Conservation (phyloP, 495 filamentous ascomycete genomes). For the Penicillium macrosclerotiorum region DNA sequence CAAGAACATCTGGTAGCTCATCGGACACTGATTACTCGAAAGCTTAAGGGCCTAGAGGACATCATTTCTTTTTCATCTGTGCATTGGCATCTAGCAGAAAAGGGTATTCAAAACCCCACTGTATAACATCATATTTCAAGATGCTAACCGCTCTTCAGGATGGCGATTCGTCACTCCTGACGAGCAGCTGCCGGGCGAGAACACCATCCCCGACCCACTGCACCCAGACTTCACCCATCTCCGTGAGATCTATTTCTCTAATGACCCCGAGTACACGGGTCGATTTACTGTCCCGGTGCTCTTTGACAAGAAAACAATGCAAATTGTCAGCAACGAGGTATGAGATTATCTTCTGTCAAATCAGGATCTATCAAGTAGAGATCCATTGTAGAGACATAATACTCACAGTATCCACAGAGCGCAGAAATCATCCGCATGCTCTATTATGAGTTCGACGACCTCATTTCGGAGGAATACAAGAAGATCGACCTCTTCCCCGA, state of each 20-base stretch:
- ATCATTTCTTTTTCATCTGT: slow-evolving; percentile 64
- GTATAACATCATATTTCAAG: neutral
- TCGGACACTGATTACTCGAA: slow-evolving; percentile 63
- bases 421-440: slow-evolving; percentile 68
- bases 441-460: slow-evolving; percentile 70
- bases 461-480: slow-evolving; percentile 56
- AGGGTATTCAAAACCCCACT: too few relatives aligned
- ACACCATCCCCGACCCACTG: slow-evolving; percentile 50
- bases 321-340: slow-evolving; percentile 58
- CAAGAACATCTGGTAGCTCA: slow-evolving; percentile 57
- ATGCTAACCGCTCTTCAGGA: slow-evolving; percentile 41
- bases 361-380: too few relatives aligned
- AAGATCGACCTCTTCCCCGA: slow-evolving; percentile 64
- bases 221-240: slow-evolving; percentile 55
- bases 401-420: slow-evolving; percentile 25
- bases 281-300: slow-evolving; percentile 63
- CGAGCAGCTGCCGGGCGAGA: slow-evolving; percentile 61
- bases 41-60: slow-evolving; percentile 67
- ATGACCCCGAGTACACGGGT: slow-evolving; percentile 57
- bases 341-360: too few relatives aligned
- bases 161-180: slow-evolving; percentile 75
- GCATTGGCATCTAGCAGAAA: slow-evolving; percentile 64
- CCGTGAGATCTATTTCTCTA: slow-evolving; percentile 59
- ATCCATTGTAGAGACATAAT: too few relatives aligned
- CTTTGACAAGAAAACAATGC: slow-evolving; percentile 59